Conservation (phyloP, 371 early-diverging fungal genomes). For the Haplosporangium sp. region DNA sequence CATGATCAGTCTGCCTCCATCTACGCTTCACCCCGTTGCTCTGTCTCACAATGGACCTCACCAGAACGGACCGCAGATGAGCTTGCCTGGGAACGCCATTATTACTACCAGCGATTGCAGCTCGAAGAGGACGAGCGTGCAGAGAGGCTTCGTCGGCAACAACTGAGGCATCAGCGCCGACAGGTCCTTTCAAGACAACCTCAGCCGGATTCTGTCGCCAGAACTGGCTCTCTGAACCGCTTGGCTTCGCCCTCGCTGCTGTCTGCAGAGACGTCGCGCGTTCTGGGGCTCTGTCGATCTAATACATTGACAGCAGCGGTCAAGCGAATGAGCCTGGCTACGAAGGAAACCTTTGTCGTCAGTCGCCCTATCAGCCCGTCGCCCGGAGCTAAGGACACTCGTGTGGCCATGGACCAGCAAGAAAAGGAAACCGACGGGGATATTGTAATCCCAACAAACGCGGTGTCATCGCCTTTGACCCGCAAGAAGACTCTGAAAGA, state of each 20-base stretch:
- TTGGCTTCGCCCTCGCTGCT: conserved; percentile 15
- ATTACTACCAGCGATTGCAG: conserved; percentile 35
- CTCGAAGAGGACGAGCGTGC: conserved; percentile 19
- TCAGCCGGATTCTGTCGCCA: conserved; percentile 12
- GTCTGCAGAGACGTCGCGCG: conserved; percentile 27
- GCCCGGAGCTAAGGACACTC: background rate
- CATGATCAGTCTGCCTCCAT: background rate
- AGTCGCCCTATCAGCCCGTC: conserved; percentile 6
- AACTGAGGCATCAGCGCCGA: background rate
- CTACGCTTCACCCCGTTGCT: background rate
- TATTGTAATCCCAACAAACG: background rate
- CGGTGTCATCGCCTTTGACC: background rate
- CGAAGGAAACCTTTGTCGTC: background rate
- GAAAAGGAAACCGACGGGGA: background rate
- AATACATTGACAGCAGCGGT: conserved; percentile 13
- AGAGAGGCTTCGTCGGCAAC: conserved; percentile 4
- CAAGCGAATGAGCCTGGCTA: conserved; percentile 8
- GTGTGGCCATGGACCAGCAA: background rate
- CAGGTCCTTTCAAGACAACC: background rate
- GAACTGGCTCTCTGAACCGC: conserved; percentile 35
- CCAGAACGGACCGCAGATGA: conserved; percentile 22
- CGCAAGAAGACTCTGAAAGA: conserved; percentile 26
- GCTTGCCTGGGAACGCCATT: conserved; percentile 44
- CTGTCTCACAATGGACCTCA: background rate
- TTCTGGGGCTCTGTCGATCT: conserved; percentile 32